Evolutionary conservation across 164 flowering plant genomes (phyloP).

Genomic region (Macadamia integrifolia): DNA sequence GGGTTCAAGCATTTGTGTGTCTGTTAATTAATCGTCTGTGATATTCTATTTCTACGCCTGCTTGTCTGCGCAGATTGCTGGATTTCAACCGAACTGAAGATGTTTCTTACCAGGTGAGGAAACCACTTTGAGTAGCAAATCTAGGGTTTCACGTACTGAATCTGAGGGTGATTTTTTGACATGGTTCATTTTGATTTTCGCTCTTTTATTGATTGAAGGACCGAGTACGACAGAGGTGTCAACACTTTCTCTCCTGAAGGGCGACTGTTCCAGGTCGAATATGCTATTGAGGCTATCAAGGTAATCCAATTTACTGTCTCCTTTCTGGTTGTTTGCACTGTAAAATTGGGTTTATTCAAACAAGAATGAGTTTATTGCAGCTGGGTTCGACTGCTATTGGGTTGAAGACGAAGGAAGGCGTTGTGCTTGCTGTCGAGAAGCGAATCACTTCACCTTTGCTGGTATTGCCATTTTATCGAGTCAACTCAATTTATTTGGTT

Average conservation of each 20-base stretch:
- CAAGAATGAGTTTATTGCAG: neutral
- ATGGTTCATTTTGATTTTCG: neutral
- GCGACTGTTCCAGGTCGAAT: conserved; percentile 89
- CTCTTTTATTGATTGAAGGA: conserved; percentile 37
- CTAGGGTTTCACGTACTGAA: too few relatives aligned
- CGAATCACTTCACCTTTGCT: conserved; percentile 78
- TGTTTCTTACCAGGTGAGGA: too few relatives aligned
- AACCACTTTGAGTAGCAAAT: too few relatives aligned
- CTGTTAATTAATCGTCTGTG: too few relatives aligned
- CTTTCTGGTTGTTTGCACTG: neutral
- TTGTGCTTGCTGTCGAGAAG: conserved; percentile 97
- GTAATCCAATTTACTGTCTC: conserved; percentile 23
- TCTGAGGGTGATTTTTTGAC: too few relatives aligned
- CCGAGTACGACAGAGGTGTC: conserved; percentile 98
- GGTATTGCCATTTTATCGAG: too few relatives aligned
- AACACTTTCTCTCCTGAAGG: conserved; percentile 99
- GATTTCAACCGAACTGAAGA: too few relatives aligned
- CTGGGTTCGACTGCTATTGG: conserved; percentile 92
- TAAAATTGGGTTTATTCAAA: neutral
- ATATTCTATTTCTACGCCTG: too few relatives aligned
- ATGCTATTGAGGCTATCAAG: conserved; percentile 98
- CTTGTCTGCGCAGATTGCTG: too few relatives aligned
- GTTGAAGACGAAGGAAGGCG: conserved; percentile 89
- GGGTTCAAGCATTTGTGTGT: too few relatives aligned
- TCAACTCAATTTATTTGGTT: too few relatives aligned